Evolutionary conservation across 108 stramenopile species (phyloP), one percentile per base, ranked within the genome.

Genomic region (Mediolabrus comicus): DNA sequence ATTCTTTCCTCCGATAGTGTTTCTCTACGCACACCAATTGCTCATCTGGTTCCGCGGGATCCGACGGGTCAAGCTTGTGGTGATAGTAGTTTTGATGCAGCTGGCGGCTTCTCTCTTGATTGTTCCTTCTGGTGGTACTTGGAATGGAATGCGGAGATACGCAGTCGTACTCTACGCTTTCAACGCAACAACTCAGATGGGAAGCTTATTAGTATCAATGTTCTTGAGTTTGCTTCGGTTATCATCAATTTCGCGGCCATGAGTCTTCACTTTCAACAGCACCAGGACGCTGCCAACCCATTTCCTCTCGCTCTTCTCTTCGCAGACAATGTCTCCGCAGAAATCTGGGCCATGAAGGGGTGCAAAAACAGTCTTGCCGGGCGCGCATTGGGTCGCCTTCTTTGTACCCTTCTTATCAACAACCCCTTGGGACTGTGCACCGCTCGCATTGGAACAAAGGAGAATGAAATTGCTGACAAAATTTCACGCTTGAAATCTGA

Each of bases 101-200:
- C 65, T 22, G 65, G 65, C 3, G 65, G 65, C 1, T 66, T 10
- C 2, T 36, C 33, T 25, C 4, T 12, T 2, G 22, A 66, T 1
- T 17, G 53, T 4, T 26, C 9, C 2, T 66, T 55, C 34, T 66
- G 65, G 65, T 66, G 65, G 65, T 66, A 66, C 22, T 19, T 66
- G 7, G 64, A 65, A 34, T 65, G 64, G 64, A 17, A 4, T 5
- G 30, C 2, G 24, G 52, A 53, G n/a, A 34, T 65, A 9, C 51
- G 26, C 4, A 11, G 24, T 3, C 30, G 31, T 17, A 65, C 64
- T 1, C 17, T 65, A 14, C 51, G 33, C 10, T 33, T 27, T n/a
- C 27, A 53, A 2, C 32, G 12, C 6, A 38, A 54, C 8, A 26
- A 38, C 8, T 22, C 17, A 8, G 9, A 22, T 29, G 69, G 59